Base-by-base conservation (phyloP, 768 basidiomycete species). In the Psilocybe sp. region DNA sequence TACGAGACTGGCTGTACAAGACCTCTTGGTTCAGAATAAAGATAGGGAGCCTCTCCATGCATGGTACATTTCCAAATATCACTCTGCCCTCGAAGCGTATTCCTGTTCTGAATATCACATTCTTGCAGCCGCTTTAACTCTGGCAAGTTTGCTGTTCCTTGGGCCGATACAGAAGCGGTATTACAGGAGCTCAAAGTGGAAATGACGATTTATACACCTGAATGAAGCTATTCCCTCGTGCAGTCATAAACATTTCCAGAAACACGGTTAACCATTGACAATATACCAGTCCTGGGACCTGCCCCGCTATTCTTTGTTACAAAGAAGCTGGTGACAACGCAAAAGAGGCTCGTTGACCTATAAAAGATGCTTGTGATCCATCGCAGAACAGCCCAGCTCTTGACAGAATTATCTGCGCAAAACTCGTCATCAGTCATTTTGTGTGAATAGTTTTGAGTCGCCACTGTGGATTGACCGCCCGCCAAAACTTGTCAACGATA, bases 121-220 rank as follows among this genome's bases (percentile, higher is more conserved):
- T 36, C 40, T 2, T 19, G 11, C 18, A 75, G 72, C 48, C 72
- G 70, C 10, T 70, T 75, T 53, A 74, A 75, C 53, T 71, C 72
- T 40, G 74, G 72, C 28, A 72, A 68, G 52, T 74, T 75, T 60
- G 70, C 64, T n/a, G 74, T 75, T 31, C 67, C 68, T 32, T 75
- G 73, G 73, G 61, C 58, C 35, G 58, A 63, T 15, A 73, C 72
- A 4, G 72, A 68, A 45, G 64, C 56, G 13, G 53, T 73, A 20
- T 46, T 75, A 43, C 58, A 66, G 6, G 63, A 65, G 18, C 50
- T 74, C 20, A 65, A 57, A 2, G 60, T 67, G 2, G 49, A 55
- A 12, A 70, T 74, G 66, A 63, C 56, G 7, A 64, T 75, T 9
- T 74, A 75, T 51, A 64, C 62, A 14, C 55, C 51, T 34, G 39